Evolutionary conservation across 306 rosid genomes (phyloP).

Genomic region (Neltuma alba): DNA sequence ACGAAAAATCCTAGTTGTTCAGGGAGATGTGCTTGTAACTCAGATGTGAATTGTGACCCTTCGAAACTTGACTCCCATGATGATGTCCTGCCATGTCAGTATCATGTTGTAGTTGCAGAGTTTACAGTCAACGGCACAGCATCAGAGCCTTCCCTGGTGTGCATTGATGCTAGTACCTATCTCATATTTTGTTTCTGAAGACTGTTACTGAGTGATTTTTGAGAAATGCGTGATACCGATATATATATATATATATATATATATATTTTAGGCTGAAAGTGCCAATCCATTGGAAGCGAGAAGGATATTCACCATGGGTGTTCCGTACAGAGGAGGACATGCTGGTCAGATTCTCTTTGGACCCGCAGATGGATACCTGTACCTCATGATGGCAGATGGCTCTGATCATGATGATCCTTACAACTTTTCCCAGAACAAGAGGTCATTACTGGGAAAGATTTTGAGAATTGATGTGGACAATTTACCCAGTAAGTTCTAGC

Average conservation of each 20-base stretch:
- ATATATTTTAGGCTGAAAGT: constrained; percentile 40
- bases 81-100: constrained; percentile 45
- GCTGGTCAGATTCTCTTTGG: constrained; percentile 52
- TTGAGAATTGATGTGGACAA: constrained; percentile 48
- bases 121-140: constrained; percentile 48
- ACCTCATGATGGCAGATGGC: constrained; percentile 37
- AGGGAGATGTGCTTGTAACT: constrained; percentile 58
- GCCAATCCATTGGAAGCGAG: constrained; percentile 46
- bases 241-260: too few species aligned
- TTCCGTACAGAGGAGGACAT: constrained; percentile 35
- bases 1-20: constrained; percentile 38
- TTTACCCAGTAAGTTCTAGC: constrained; percentile 42
- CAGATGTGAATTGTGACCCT: constrained; percentile 48
- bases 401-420: constrained; percentile 37
- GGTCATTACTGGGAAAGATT: constrained; percentile 55
- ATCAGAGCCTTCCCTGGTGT: constrained; percentile 37
- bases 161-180: not conserved
- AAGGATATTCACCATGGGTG: constrained; percentile 47
- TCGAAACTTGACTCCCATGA: constrained; percentile 34
- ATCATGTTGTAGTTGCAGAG: constrained; percentile 48
- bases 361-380: constrained; percentile 51
- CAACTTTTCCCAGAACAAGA: constrained; percentile 50
- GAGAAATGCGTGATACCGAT: not conserved
- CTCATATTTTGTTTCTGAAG: not conserved
- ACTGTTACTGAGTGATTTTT: not conserved